Evolutionary conservation across 2,329 filamentous ascomycete species (phyloP), one percentile per base, ranked within the genome.

Genomic region (Tolypocladium tundrense): DNA sequence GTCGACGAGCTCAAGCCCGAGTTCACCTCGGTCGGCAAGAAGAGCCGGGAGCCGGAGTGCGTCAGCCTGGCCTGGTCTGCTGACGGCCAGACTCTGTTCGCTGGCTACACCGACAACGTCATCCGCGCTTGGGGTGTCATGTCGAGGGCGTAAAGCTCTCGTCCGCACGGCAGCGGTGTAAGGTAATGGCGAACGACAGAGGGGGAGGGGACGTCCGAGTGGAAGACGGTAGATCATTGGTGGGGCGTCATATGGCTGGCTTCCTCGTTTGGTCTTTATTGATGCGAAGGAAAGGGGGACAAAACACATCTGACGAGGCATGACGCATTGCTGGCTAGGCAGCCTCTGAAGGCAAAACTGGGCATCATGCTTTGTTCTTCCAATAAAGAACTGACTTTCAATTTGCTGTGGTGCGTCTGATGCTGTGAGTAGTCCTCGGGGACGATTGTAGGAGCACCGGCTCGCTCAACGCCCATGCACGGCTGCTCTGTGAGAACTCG

Each of bases 21-120:
- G 79, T 97, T 94, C 84, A 84, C 91, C 74, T 96, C 91, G 76
- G 88, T 91, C 76, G 90, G 92, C 83, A 96, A 96, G 91, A 97
- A 97, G 91, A 91, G 88, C 87, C 87, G 92, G 76, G 93, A 97
- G 81, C 94, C 94, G 71, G 93, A 97, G 88, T 97, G 93, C 79
- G 88, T 99, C 73, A 91, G 86, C 76, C 85, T 99, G 80, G 93
- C 93, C 76, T 99, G 94, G 94, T 91, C 86, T 76, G 93, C 92
- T 74, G 94, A 99, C 73, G 94, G 94, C 77, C 93, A 97, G 87
- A 97, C 94, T 74, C 84, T 99, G 77, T 99, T 99, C 79, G 92
- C 94, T 77, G 94, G 94, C 79, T 99, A 99, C 87, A 99, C 94
- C 71, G 94, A 99, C 83, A 97, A 97, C 87, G 88, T 95, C 82